These are phyloP conservation scores for Hypoxylon sp. DNA, from an alignment of 2,329 filamentous ascomycete species.

Conservation along the genomic window DNA sequence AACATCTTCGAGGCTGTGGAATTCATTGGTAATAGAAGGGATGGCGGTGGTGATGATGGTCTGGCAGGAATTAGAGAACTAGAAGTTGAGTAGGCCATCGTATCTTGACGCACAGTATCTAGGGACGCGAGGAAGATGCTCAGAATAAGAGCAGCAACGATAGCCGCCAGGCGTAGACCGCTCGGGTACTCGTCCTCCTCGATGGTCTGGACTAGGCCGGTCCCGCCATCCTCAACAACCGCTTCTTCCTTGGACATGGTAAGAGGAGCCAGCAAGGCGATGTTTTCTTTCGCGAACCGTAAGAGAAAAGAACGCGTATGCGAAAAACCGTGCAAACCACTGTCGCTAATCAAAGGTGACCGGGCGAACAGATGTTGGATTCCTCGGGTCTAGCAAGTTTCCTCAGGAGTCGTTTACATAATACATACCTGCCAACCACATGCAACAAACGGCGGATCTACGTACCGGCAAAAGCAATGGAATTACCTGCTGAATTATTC, in stretches of 20 bases:
- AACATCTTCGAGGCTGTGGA: slow-evolving; percentile 53
- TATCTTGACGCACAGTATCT: slow-evolving; percentile 1
- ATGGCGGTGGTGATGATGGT: slow-evolving; percentile 46
- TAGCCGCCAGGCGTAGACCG: not conserved
- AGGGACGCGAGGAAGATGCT: not conserved
- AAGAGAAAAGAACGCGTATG: not conserved
- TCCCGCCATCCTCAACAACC: not conserved
- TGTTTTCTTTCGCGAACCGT: not conserved
- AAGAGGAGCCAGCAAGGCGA: not conserved
- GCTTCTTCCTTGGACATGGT: not conserved
- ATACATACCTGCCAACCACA: not conserved
- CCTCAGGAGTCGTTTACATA: not conserved
- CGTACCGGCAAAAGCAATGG: not conserved
- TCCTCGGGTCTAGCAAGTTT: too few relatives aligned
- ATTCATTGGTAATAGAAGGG: slow-evolving; percentile 47
- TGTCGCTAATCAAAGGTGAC: not conserved
- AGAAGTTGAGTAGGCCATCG: not conserved
- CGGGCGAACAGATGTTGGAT: too few relatives aligned
- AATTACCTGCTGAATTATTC: too few relatives aligned
- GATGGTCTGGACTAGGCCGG: not conserved
- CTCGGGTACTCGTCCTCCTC: not conserved
- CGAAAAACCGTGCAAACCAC: not conserved
- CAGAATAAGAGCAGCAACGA: not conserved
- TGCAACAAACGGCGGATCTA: not conserved
- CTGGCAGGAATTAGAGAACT: not conserved